Conservation (phyloP, 2,329 filamentous ascomycete genomes). For the Fusarium piperis region DNA sequence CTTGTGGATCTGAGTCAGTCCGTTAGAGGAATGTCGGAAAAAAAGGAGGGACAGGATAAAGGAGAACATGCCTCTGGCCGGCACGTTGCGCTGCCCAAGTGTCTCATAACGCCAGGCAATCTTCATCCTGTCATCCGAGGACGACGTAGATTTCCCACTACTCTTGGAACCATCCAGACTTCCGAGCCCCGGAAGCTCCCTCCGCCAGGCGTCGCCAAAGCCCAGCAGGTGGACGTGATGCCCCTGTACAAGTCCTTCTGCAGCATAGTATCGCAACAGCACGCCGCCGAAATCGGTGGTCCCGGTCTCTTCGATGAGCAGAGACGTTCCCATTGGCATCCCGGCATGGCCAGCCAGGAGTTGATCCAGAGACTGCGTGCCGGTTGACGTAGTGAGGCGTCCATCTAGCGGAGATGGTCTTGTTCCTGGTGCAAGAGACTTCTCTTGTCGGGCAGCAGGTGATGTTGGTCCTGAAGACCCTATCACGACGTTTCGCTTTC, state of each 20-base stretch:
- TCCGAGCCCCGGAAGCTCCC: slow-evolving; percentile 81
- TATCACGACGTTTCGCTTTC: slow-evolving; percentile 66
- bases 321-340: slow-evolving; percentile 79
- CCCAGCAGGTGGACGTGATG: slow-evolving; percentile 90
- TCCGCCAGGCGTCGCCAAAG: slow-evolving; percentile 79
- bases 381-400: slow-evolving; percentile 88
- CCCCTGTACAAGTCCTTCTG: slow-evolving; percentile 90
- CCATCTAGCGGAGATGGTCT: slow-evolving; percentile 91
- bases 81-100: slow-evolving; percentile 73
- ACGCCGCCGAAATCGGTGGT: slow-evolving; percentile 94
- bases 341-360: slow-evolving; percentile 89
- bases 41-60: neutral
- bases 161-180: slow-evolving; percentile 52
- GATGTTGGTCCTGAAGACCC: slow-evolving; percentile 42
- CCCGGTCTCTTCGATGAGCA: slow-evolving; percentile 87
- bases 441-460: slow-evolving; percentile 44
- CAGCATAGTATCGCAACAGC: slow-evolving; percentile 87
- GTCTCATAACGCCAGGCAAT: slow-evolving; percentile 98
- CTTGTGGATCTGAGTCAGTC: slow-evolving; percentile 29
- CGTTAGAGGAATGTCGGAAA: neutral
- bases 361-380: slow-evolving; percentile 84
- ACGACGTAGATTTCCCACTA: slow-evolving; percentile 51
- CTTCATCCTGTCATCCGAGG: slow-evolving; percentile 84
- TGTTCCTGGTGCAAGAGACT: slow-evolving; percentile 60
- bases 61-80: slow-evolving; percentile 67